Base-by-base conservation (phyloP, 2,329 filamentous ascomycete species). In the Hymenoscyphus fructigenus region DNA sequence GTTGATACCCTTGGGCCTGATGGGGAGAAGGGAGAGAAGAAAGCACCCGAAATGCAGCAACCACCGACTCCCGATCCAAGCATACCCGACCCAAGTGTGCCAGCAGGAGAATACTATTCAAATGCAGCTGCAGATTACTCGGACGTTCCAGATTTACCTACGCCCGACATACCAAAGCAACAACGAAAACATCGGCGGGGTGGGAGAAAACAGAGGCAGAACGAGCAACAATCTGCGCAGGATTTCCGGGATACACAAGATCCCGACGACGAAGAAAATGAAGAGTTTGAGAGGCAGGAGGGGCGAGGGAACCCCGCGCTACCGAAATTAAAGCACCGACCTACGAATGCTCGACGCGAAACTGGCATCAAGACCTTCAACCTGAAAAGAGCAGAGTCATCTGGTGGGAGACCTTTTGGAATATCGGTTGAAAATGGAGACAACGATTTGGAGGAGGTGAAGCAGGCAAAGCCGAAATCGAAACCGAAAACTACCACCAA, bases 301-400 rank as follows among this genome's bases (percentile, higher is more conserved):
- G 64, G 61, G 32, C 14, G 56, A 64, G 36, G 59, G 41, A 62
- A 56, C 34, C 29, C 20, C 3, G 41, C 58, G 26, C 32, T 56
- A 44, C 34, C 63, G 2, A 36, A 57, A 61, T 62, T 62, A 23
- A 62, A 59, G 20, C 60, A 60, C 50, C 23, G 59, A 20, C 36
- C 23, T 20, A 60, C 64, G 23, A 59, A 26, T 41, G 14, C 57
- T 26, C 59, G 65, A 5, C 69, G 66, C 20, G 67, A 69, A 20
- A 73, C 71, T 6, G 72, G 72, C 12, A 67, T 73, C 41, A 66
- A 62, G 34, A 62, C 69, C 14, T 73, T 73, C 64, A 74, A 73
- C 61, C 28, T 74, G 26, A 69, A 66, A 59, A 73, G 60, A 44
- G 68, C 70, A 1, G 59, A 67, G 7, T 57, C 36, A 1, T 69